Conservation (phyloP, 805 yeast species). For the Suhomyces sp. region DNA sequence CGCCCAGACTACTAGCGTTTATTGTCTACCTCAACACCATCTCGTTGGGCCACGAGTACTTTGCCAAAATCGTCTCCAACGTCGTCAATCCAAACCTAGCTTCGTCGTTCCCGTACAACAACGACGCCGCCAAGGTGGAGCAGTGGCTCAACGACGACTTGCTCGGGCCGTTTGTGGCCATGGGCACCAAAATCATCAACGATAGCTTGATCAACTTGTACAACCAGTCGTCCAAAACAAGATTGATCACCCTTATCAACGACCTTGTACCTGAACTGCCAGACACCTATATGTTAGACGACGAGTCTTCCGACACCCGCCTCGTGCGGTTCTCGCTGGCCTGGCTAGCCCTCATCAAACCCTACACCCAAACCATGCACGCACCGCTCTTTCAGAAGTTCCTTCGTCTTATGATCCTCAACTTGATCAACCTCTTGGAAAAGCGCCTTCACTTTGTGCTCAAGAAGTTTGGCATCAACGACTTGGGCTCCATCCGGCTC, state of each 20-base stretch:
- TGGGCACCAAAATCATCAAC: conserved; percentile 17
- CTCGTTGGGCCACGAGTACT: conserved; percentile 57
- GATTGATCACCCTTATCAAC: conserved; percentile 39
- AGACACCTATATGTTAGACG: conserved; percentile 31
- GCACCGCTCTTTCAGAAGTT: conserved; percentile 47
- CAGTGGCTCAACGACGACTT: conserved; percentile 30
- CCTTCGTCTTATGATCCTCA: conserved; percentile 47
- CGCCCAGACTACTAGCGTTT: conserved; percentile 53
- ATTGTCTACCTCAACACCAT: conserved; percentile 71
- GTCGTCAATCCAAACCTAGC: conserved; percentile 25
- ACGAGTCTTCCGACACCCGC: conserved; percentile 11
- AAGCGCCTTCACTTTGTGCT: conserved; percentile 64
- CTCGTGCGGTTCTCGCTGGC: conserved; percentile 51
- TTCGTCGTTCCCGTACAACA: conserved; percentile 34
- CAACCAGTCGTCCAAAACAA: conserved; percentile 46
- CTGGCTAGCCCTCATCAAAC: conserved; percentile 65
- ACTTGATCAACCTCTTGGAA: conserved; percentile 58
- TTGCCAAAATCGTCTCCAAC: conserved; percentile 50
- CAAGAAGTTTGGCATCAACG: conserved; percentile 60
- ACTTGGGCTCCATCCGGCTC: conserved; percentile 75
- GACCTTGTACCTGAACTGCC: conserved; percentile 39
- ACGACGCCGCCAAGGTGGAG: conserved; percentile 31
- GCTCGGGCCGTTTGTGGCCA: conserved; percentile 24
- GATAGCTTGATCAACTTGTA: conserved; percentile 46
- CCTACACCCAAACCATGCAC: conserved; percentile 60